A percentile compares a stretch with the other conserved stretches of the same genome.
Evolutionary conservation across 164 flowering plant genomes (phyloP).

Genomic region (Houttuynia cordata): DNA sequence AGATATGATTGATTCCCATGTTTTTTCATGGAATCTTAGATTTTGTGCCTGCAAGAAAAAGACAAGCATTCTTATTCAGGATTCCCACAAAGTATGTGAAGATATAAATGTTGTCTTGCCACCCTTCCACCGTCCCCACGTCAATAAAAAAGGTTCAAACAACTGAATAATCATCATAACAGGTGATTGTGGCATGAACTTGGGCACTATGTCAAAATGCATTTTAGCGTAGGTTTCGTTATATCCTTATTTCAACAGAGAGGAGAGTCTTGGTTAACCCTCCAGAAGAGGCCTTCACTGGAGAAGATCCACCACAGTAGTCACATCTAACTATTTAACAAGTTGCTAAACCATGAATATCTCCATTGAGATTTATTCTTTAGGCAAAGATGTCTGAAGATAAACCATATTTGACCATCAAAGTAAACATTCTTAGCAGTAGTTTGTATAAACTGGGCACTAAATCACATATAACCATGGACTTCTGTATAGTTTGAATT

Average conservation of each 20-base stretch:
- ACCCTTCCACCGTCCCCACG: not conserved
- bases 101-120: not conserved
- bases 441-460: too few relatives aligned
- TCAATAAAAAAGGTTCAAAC: too few relatives aligned
- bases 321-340: not conserved
- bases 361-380: not conserved
- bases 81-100: not conserved
- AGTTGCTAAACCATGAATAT: not conserved
- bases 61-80: not conserved
- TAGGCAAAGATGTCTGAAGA: not conserved
- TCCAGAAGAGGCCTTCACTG: too few relatives aligned
- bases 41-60: constrained; percentile 37
- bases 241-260: too few relatives aligned
- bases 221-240: not conserved
- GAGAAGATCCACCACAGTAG: not conserved
- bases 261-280: too few relatives aligned
- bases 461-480: too few relatives aligned
- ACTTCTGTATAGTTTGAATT: too few relatives aligned
- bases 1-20: constrained; percentile 30
- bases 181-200: not conserved
- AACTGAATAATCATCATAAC: not conserved
- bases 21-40: constrained; percentile 38
- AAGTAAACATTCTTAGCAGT: too few relatives aligned
- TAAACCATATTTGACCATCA: not conserved
- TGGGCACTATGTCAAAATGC: not conserved